A percentile compares a stretch with the other conserved stretches of the same genome.
These are phyloP conservation scores for Sodiomyces alkalinus DNA, from an alignment of 2,329 filamentous ascomycete species.

Conservation along the genomic window DNA sequence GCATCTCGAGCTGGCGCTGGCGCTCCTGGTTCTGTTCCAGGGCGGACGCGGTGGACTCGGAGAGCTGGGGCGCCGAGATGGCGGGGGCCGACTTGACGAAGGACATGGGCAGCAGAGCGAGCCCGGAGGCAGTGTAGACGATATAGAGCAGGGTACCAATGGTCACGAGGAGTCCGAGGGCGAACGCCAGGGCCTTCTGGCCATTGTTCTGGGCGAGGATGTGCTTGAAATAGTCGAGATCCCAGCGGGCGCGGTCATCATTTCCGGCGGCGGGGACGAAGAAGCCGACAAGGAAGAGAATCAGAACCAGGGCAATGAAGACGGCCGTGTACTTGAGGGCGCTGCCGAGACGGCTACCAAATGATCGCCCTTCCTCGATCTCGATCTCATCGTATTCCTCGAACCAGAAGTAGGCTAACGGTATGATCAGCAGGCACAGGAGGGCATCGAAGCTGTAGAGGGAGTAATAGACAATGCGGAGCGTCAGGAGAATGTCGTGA, in stretches of 20 bases:
- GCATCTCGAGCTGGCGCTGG: slow-evolving; percentile 79
- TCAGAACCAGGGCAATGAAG: slow-evolving; percentile 65
- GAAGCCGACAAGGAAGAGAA: slow-evolving; percentile 84
- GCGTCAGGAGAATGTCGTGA: slow-evolving; percentile 59
- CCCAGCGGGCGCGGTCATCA: slow-evolving; percentile 49
- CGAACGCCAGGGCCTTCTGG: slow-evolving; percentile 84
- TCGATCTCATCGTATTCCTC: slow-evolving; percentile 94
- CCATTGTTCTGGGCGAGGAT: slow-evolving; percentile 76
- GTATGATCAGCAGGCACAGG: slow-evolving; percentile 77
- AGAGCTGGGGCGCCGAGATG: slow-evolving; percentile 66
- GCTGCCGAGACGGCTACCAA: slow-evolving; percentile 59
- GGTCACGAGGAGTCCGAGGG: slow-evolving; percentile 73
- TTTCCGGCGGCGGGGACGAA: slow-evolving; percentile 73
- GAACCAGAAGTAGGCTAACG: slow-evolving; percentile 96
- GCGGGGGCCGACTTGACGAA: slow-evolving; percentile 86
- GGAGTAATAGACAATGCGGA: slow-evolving; percentile 83
- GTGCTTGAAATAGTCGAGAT: slow-evolving; percentile 84
- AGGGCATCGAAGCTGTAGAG: slow-evolving; percentile 86
- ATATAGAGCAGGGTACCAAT: slow-evolving; percentile 76
- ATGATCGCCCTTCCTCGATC: slow-evolving; percentile 60
- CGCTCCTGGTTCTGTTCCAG: slow-evolving; percentile 81
- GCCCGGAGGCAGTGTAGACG: slow-evolving; percentile 74
- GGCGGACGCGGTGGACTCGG: slow-evolving; percentile 61
- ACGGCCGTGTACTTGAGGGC: slow-evolving; percentile 81
- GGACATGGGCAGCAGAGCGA: slow-evolving; percentile 77